Base-by-base conservation (phyloP, 345 rosid genomes). In the Jatropha curcas region DNA sequence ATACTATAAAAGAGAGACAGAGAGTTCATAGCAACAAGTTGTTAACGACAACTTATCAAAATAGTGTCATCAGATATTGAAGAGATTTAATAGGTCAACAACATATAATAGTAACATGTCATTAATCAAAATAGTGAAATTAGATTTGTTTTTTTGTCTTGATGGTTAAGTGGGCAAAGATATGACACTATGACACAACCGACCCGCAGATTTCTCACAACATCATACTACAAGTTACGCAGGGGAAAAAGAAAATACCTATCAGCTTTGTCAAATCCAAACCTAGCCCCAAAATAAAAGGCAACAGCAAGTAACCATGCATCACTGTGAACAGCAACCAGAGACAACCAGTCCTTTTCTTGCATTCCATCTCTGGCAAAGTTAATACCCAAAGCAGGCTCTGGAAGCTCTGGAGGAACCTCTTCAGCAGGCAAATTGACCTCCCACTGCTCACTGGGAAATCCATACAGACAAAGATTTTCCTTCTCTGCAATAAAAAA, bases 321-420 rank as follows among this genome's bases (percentile, higher is more conserved):
- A 68, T 75, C 78, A 51, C 78, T 74, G 22, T 74, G 77, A 35
- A 74, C 77, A 5, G 77, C 72, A 46, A 74, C 77, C 60, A 74
- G 52, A 25, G 77, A 74, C 62, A 74, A 60, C 77, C 77, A 74
- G 39, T 74, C 77, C 60, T 74, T 74, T 37, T 74, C 77, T 74
- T 74, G 72, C 77, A 74, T 74, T 25, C 77, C 77, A 13, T 74
- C 77, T 33, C 77, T 67, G 7, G 77, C 77, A 67, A 74, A 74
- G 58, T 74, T 74, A 64, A 74, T 74, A 34, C 77, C 77, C 53
- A 75, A 53, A 22, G 78, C 78, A 68, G 78, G 78, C 63, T 75
- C 78, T 0, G 78, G 78, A 75, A 75, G 73, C 68, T 75, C 78
- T 34, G 78, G 78, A 61, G 78, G 78, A 14, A 75, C 78, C 78